Base-by-base conservation (phyloP, 768 basidiomycete species). In the Xerocomellus chrysenteron region DNA sequence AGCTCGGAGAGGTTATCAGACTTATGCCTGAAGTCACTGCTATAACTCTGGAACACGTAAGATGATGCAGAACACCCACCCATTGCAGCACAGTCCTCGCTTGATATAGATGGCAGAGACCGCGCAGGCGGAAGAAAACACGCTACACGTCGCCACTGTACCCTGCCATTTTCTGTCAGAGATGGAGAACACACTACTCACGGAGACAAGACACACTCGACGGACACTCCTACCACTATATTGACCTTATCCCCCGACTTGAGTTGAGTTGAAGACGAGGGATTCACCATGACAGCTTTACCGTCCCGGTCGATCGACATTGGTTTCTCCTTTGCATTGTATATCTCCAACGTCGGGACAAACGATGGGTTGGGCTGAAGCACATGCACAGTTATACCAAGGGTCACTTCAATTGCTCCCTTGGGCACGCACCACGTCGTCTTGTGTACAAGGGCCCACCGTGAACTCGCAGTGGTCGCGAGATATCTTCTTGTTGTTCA, bases 401-500 rank as follows among this genome's bases (percentile, higher is more conserved):
- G 32, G 32, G 35, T 32, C 13, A 33, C 6, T 21, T 32, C 2
- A n/a, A 47, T 44, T 9, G 33, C 26, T 26, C n/a, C 1, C n/a
- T 28, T 24, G 39, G 53, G n/a, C 19, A 56, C 86, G 56, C 64
- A 90, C 89, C 56, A 78, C 76, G 55, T 88, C 78, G 39, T 83
- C 81, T 14, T 66, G 59, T 1, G 80, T 70, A 52, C 78, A 86
- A 4, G 72, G 58, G 2, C 78, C 84, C 4, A 91, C 84, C 6
- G 73, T 71, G 53, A 92, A 80, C 47, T 76, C 70, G 47, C 82
- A 83, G 59, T 88, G 85, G 21, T 81, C 73, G 30, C 78, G 76
- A 0, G 89, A 91, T 45, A 92, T 77, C 65, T 82, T 86, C 64
- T 84, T 84, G 72, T 76, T 78, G 56, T 79, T 80, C 45, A 91